Evolutionary conservation across 164 flowering plant species (phyloP), one percentile per base, ranked within the genome.

Genomic region (Platanus orientalis): DNA sequence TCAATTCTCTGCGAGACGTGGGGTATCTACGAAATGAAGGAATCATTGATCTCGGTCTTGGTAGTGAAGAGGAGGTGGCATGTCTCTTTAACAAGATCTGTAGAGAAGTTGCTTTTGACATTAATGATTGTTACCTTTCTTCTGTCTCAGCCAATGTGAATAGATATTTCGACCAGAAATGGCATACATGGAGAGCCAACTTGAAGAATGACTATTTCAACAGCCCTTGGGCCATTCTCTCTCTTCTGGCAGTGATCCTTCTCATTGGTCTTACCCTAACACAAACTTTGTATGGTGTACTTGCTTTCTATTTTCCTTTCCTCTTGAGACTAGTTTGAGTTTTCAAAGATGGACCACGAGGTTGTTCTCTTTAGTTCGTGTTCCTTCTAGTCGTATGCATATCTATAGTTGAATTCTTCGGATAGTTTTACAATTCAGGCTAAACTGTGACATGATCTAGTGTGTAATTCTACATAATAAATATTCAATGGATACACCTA

Each of bases 1-100:
- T 75, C 58, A 59, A 59, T 47, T 30, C 59, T 6, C 55, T 68
- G 1, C 29, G 57, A 26, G 75, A 75, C 26, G 70, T 71, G 24
- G 67, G 57, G 7, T 21, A 67, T 6, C 63, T 75, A 2, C n/a
- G 50, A 12, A 19, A 57, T 17, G 14, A 49, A 17, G 65, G 65
- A 25, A 68, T 75, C 45, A 69, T 75, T 2, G 65, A 62, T 29
- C 63, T 65, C 24, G 61, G 53, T 17, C 73, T 75, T 17, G 78
- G 75, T 26, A 64, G 63, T 13, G 63, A 68, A 12, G 64, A 68
- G 53, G 73, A 58, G 42, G 75, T 75, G n/a, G 65, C 71, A 0
- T 3, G 26, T 17, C 66, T 75, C 28, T 69, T 75, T 48, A 72
- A 65, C 60, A 60, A 47, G 13, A 53, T 75, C 25, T 61, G 68